Evolutionary conservation across 768 basidiomycete species (phyloP), one percentile per base, ranked within the genome.

Genomic region (Xanthoconium purpureum): DNA sequence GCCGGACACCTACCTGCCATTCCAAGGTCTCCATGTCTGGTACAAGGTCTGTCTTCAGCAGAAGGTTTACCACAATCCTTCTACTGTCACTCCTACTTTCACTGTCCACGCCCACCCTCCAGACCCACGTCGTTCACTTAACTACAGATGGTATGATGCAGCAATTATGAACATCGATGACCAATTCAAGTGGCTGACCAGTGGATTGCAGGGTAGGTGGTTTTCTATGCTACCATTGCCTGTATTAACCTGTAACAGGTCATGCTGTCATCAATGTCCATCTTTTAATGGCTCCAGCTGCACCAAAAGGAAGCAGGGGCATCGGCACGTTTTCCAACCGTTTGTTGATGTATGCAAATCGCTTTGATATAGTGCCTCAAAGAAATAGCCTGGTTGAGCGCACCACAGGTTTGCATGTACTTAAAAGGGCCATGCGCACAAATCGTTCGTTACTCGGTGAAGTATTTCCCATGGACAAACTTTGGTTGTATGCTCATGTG

Each of bases 401-500:
- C 14, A 42, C 48, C 1, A 55, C 48, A 0, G 48, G 54, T 29
- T 45, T 59, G 20, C 55, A 49, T 14, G 42, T 56, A 7, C 58
- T 59, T 35, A 56, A 59, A 15, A 18, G 50, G 17, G 54, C 47
- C 4, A 38, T 11, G 28, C 13, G 18, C 20, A 20, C 52, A 20
- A 47, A 32, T 3, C 32, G 47, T 12, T 30, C 40, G 17, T 2
- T 11, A 2, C 49, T 61, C 15, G 54, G 54, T 0, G 42, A 55
- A 15, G 36, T 58, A 5, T 46, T 61, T 40, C 60, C 54, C 17
- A 2, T 61, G 30, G 49, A 49, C 18, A 54, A 61, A 36, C 32
- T 61, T 17, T 8, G 37, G 30, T 55, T 57, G 1, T 58, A 44
- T 28, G 46, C 54, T 39, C 50, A 61, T 13, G 15, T 61, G 33